Evolutionary conservation across 495 filamentous ascomycete species (phyloP).

Genomic region (Penicillium canescens): DNA sequence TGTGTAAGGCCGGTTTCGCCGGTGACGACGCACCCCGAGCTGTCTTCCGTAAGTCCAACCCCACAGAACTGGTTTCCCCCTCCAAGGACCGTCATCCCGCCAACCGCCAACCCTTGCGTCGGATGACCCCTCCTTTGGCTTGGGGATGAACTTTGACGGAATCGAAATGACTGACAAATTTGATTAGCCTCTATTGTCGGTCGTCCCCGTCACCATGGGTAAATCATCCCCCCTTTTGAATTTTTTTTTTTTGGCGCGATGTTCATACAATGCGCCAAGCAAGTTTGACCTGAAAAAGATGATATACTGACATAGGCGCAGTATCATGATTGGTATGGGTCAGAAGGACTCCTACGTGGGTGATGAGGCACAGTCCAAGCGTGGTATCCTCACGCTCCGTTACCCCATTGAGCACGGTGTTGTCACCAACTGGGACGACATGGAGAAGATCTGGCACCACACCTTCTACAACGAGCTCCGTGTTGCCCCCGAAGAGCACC

Average conservation of each 20-base stretch:
- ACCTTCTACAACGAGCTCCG: conserved; percentile 99
- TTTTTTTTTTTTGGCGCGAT: conserved; percentile 14
- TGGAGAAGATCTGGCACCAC: conserved; percentile 99
- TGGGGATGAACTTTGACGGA: neutral
- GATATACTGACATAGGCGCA: conserved; percentile 41
- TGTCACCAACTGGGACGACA: conserved; percentile 99
- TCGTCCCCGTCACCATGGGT: conserved; percentile 99
- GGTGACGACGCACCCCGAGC: conserved; percentile 99
- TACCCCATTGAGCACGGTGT: conserved; percentile 99
- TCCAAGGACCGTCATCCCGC: conserved; percentile 15
- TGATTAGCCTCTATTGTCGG: conserved; percentile 93
- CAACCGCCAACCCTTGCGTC: conserved; percentile 31
- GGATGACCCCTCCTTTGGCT: conserved; percentile 5
- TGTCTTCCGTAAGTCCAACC: conserved; percentile 94
- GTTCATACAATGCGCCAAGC: neutral
- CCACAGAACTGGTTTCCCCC: conserved; percentile 19
- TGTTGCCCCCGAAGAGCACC: conserved; percentile 99
- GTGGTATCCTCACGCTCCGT: conserved; percentile 98
- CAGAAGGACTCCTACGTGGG: conserved; percentile 99
- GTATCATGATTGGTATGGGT: conserved; percentile 99
- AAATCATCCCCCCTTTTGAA: conserved; percentile 46
- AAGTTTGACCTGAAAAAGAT: neutral
- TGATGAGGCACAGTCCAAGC: conserved; percentile 99
- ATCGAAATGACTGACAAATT: conserved; percentile 4
- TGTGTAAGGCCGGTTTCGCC: conserved; percentile 99